A percentile compares a stretch with the other conserved stretches of the same genome.
These are phyloP conservation scores for Cyclanthera cordifolia DNA, from an alignment of 306 rosid genomes.

Conservation along the genomic window DNA sequence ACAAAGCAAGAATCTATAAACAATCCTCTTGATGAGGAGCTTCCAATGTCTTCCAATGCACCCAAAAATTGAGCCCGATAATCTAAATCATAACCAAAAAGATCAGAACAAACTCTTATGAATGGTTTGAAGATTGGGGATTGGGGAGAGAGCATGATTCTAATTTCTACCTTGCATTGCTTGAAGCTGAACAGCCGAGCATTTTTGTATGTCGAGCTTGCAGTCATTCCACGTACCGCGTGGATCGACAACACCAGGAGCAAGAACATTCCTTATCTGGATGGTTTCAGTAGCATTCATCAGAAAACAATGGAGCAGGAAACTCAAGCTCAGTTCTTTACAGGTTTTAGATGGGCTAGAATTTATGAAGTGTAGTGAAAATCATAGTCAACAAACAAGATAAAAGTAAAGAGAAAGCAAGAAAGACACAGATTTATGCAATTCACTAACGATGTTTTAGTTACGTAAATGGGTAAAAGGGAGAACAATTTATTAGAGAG, in stretches of 20 bases:
- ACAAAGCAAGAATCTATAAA: slow-evolving; percentile 82
- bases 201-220: slow-evolving; percentile 65
- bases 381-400: too few species aligned
- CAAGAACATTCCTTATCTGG: slow-evolving; percentile 79
- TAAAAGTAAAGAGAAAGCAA: too few species aligned
- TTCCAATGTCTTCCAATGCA: slow-evolving; percentile 35
- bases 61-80: slow-evolving; percentile 57
- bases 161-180: slow-evolving; percentile 77
- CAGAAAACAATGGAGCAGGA: not conserved
- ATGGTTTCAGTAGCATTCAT: not conserved
- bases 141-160: not conserved
- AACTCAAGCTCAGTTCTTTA: not conserved
- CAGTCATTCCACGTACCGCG: slow-evolving; percentile 61
- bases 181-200: slow-evolving; percentile 53
- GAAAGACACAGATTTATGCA: too few species aligned
- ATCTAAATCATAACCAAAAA: slow-evolving; percentile 30
- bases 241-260: slow-evolving; percentile 86
- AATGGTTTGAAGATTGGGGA: not conserved
- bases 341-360: not conserved
- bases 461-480: too few species aligned
- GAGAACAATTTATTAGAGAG: too few species aligned
- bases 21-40: slow-evolving; percentile 43
- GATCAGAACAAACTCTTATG: not conserved
- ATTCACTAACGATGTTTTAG: too few species aligned
- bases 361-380: too few species aligned